A percentile compares a stretch with the other conserved stretches of the same genome.
Conservation (phyloP, 768 basidiomycete species). For the Boletus insuetus region DNA sequence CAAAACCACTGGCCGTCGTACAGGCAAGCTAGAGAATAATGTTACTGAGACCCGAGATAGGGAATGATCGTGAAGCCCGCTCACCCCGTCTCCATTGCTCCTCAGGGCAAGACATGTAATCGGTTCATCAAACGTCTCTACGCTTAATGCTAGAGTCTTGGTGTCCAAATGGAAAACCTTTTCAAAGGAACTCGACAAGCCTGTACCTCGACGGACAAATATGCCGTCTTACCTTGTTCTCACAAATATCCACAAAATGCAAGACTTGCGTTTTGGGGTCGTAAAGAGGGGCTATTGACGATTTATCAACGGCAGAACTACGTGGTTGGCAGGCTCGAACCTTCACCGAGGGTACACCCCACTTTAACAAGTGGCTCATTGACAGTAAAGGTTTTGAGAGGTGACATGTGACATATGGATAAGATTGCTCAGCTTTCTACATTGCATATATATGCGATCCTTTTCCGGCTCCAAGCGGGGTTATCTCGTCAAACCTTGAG, state of each 20-base stretch:
- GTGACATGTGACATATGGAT: slow-evolving; percentile 6
- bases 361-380: slow-evolving; percentile 46
- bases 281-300: slow-evolving; percentile 54
- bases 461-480: slow-evolving; percentile 5
- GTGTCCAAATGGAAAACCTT: slow-evolving; percentile 39
- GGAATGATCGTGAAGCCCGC: background rate
- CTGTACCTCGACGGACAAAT: background rate
- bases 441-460: slow-evolving; percentile 10
- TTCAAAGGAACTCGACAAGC: background rate
- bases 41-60: background rate
- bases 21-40: slow-evolving; percentile 16
- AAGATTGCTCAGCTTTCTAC: background rate
- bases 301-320: background rate
- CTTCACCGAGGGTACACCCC: slow-evolving; percentile 63
- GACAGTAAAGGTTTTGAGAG: slow-evolving; percentile 19
- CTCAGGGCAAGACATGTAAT: slow-evolving; percentile 60
- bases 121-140: slow-evolving; percentile 52
- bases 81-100: slow-evolving; percentile 30
- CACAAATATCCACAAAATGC: slow-evolving; percentile 65
- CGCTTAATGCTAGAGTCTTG: slow-evolving; percentile 36
- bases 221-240: slow-evolving; percentile 15
- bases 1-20: slow-evolving; percentile 22
- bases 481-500: slow-evolving; percentile 3
- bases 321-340: slow-evolving; percentile 29
- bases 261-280: slow-evolving; percentile 50